Conservation (phyloP, 495 filamentous ascomycete genomes). For the Aspergillus haitiensis region DNA sequence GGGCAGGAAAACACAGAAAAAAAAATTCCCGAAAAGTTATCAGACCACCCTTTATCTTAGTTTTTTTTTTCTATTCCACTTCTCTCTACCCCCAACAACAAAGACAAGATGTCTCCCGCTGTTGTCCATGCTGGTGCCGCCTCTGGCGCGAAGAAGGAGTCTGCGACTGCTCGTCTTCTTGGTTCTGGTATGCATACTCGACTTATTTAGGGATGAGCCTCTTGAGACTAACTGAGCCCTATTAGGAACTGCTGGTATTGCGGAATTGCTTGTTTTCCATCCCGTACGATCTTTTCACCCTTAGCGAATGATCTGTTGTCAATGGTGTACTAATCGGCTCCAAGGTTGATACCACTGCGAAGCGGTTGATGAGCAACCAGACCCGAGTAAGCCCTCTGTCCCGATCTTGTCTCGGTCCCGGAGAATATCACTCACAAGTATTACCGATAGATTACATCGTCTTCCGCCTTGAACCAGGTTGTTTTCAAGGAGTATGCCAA, state of each 20-base stretch:
- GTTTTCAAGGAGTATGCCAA: slow-evolving; percentile 89
- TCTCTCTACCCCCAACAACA: slow-evolving; percentile 6
- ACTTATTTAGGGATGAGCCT: slow-evolving; percentile 9
- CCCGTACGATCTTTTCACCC: slow-evolving; percentile 58
- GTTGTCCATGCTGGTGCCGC: slow-evolving; percentile 47
- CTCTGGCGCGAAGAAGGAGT: slow-evolving; percentile 78
- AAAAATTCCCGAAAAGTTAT: slow-evolving; percentile 15
- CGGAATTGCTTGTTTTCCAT: slow-evolving; percentile 95
- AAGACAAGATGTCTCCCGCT: slow-evolving; percentile 51
- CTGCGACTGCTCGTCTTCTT: slow-evolving; percentile 77
- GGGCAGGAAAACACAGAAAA: background rate
- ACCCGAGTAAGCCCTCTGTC: slow-evolving; percentile 54
- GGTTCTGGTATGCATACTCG: slow-evolving; percentile 72
- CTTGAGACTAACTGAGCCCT: slow-evolving; percentile 19
- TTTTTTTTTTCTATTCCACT: no score
- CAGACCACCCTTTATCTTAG: slow-evolving; percentile 8
- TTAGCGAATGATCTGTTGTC: background rate
- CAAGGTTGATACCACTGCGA: slow-evolving; percentile 96
- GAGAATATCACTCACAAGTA: background rate
- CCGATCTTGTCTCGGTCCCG: background rate
- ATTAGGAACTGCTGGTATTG: slow-evolving; percentile 88
- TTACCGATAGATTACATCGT: slow-evolving; percentile 55
- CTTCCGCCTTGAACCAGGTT: slow-evolving; percentile 72
- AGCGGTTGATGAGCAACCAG: slow-evolving; percentile 99
- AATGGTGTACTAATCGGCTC: slow-evolving; percentile 24